Conservation (phyloP, 176 grass and related monocot genomes). For the Juncus inflexus region DNA sequence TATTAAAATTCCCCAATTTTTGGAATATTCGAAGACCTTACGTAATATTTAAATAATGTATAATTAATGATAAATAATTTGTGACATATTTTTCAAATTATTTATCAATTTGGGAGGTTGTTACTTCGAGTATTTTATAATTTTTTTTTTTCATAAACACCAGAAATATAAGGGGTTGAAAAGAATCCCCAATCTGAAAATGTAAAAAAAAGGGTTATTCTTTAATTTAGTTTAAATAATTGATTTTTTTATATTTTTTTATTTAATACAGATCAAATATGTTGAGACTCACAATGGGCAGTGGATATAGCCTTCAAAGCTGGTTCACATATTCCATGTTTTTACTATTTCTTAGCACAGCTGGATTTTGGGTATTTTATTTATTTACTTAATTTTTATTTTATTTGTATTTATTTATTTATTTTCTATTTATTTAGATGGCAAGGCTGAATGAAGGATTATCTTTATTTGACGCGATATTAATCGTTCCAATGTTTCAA, state of each 20-base stretch:
- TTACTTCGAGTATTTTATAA: too few species aligned
- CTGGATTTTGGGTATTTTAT: slow-evolving; percentile 93
- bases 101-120: too few species aligned
- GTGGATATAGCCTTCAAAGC: slow-evolving; percentile 83
- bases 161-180: background rate
- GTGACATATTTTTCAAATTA: too few species aligned
- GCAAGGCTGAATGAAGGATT: slow-evolving; percentile 93
- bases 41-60: too few species aligned
- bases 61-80: too few species aligned
- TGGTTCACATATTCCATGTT: slow-evolving; percentile 95
- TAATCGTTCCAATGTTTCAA: slow-evolving; percentile 98
- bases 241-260: background rate
- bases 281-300: slow-evolving; percentile 86
- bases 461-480: slow-evolving; percentile 91
- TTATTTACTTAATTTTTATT: background rate
- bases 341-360: slow-evolving; percentile 78
- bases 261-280: slow-evolving; percentile 75
- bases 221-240: background rate
- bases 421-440: slow-evolving; percentile 54
- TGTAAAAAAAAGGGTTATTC: too few species aligned
- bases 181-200: background rate
- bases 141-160: background rate
- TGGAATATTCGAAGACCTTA: too few species aligned
- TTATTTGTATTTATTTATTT: slow-evolving; percentile 23
- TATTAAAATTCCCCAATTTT: too few species aligned